Conservation (phyloP, 2,329 filamentous ascomycete species). For the Cadophora sp. region DNA sequence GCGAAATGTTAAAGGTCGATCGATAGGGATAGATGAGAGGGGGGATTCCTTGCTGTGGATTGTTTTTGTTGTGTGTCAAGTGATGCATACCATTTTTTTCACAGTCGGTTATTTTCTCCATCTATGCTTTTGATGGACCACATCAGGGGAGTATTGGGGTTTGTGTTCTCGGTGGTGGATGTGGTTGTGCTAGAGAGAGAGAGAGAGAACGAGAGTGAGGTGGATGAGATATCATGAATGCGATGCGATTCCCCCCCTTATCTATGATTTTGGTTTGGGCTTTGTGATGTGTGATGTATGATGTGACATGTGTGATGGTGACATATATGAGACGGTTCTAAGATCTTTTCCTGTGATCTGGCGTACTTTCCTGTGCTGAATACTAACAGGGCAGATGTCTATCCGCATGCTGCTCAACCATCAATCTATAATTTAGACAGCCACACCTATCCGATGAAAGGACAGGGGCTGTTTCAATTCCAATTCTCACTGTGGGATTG, state of each 20-base stretch:
- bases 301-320: too few species aligned
- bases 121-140: slow-evolving; percentile 4
- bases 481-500: too few species aligned
- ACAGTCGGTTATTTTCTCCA: background rate
- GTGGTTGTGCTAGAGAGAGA: background rate
- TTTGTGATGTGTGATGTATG: too few species aligned
- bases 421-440: too few species aligned
- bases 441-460: too few species aligned
- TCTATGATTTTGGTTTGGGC: background rate
- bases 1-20: slow-evolving; percentile 24
- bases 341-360: too few species aligned
- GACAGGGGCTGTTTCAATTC: too few species aligned
- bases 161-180: background rate
- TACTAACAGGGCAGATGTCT: too few species aligned
- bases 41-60: background rate
- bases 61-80: slow-evolving; percentile 29
- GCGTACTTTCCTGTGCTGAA: too few species aligned
- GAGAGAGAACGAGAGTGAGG: slow-evolving; percentile 12
- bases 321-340: too few species aligned
- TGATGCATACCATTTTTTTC: slow-evolving; percentile 24
- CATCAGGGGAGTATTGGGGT: slow-evolving; percentile 35
- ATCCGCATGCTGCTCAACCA: too few species aligned
- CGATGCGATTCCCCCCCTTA: slow-evolving; percentile 32
- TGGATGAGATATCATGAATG: slow-evolving; percentile 32
- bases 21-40: slow-evolving; percentile 16